Evolutionary conservation across 2,329 filamentous ascomycete species (phyloP).

Genomic region (Cladosporium sphaerospermum): DNA sequence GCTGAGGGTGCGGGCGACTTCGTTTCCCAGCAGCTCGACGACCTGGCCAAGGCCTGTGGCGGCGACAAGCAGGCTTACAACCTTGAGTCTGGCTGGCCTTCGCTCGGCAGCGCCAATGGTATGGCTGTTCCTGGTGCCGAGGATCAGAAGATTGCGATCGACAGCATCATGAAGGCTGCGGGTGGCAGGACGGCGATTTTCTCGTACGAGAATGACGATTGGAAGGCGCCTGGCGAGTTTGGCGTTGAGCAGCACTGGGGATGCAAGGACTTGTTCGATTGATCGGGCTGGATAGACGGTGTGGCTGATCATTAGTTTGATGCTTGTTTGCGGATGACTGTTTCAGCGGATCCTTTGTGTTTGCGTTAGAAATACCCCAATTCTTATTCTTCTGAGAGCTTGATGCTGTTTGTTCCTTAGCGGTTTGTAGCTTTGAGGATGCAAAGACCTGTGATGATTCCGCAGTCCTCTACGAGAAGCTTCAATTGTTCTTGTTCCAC

Average conservation of each 20-base stretch:
- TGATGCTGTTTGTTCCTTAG: no score
- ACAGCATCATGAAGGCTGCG: slow-evolving; percentile 58
- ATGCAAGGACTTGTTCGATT: slow-evolving; percentile 37
- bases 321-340: no score
- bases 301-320: neutral
- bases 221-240: slow-evolving; percentile 68
- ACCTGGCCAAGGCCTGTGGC: slow-evolving; percentile 64
- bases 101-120: slow-evolving; percentile 62
- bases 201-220: slow-evolving; percentile 70
- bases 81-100: slow-evolving; percentile 89
- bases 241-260: slow-evolving; percentile 79
- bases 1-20: slow-evolving; percentile 68
- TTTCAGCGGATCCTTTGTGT: slow-evolving; percentile 6
- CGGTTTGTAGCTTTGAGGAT: no score
- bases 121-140: slow-evolving; percentile 58
- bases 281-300: neutral
- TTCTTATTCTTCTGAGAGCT: no score
- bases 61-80: slow-evolving; percentile 65
- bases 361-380: neutral
- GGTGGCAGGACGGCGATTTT: slow-evolving; percentile 74
- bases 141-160: slow-evolving; percentile 68
- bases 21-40: slow-evolving; percentile 64
- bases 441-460: no score
- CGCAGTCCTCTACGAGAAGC: no score
- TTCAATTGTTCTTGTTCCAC: no score